Evolutionary conservation across 345 rosid species (phyloP), one percentile per base, ranked within the genome.

Genomic region (Erysimum cheiranthoides): DNA sequence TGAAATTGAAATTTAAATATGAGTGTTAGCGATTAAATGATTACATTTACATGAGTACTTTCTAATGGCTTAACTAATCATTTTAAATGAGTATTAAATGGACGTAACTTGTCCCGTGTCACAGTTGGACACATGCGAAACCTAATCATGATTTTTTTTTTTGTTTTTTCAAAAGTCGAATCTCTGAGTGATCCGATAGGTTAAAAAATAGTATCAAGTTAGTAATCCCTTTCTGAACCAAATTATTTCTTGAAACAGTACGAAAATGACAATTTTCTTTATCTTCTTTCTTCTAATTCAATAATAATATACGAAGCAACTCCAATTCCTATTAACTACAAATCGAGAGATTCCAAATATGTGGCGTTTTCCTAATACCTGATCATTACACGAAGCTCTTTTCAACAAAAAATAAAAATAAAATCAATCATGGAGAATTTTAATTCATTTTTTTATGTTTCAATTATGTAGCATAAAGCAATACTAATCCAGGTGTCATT

Each of bases 111-210:
- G 16, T 56, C 42, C 16, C 42, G 18, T 60, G 46, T n/a, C 8
- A 46, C 49, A 59, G 53, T 6, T 62, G 60, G 53, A 61, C 32
- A 52, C 64, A 73, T 14, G 56, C 64, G 34, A 65, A 58, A 35
- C 51, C 34, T 40, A 73, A 31, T 39, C 8, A 58, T 58, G 21
- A 12, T 49, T 36, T 9, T 5, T 36, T 3, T 39, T n/a, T 36
- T 36, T 9, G 3, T 36, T 3, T 39, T n/a, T 45, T 0, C 21
- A 5, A 61, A 49, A 61, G 18, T 13, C 13, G 57, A 45, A 58
- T 31, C 56, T 57, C 10, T 31, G 36, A 18, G 9, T 13, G 54
- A 57, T 56, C 63, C 17, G n/a, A 38, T 68, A 13, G 8, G 25
- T 21, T 21, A 21, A 11, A 35, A 50, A 21, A 36, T n/a, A n/a